phyloP scores from a whole-genome alignment of 805 yeast genomes.

The Nakazawaea holstii region DNA sequence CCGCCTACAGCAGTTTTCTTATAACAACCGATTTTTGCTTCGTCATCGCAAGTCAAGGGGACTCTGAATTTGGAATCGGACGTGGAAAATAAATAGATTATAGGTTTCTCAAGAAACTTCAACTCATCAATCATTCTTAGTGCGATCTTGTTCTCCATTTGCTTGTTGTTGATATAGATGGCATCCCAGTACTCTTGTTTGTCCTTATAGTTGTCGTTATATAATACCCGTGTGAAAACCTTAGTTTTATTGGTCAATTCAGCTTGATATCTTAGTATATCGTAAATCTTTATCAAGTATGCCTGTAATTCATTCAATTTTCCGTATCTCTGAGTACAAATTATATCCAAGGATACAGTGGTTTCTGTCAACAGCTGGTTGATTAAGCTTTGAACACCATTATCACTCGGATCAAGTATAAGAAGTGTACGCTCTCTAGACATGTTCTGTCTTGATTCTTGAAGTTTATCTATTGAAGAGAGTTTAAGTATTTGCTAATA shows the following conservation, averaged over 20 bases:
- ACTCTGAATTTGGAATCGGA: background rate
- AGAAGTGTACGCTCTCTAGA: constrained; percentile 1
- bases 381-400: constrained; percentile 5
- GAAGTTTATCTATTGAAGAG: background rate
- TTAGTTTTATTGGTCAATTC: constrained; percentile 4
- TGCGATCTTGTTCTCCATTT: constrained; percentile 4
- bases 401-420: constrained; percentile 2
- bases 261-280: constrained; percentile 18
- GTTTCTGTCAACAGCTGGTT: constrained; percentile 5
- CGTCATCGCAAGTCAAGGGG: background rate
- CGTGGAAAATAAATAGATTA: constrained; percentile 3
- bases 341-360: constrained; percentile 18
- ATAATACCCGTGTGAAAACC: constrained; percentile 14
- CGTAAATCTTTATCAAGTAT: constrained; percentile 26
- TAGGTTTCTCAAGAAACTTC: background rate
- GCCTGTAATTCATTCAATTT: constrained; percentile 22
- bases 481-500: no score
- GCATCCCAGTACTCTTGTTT: constrained; percentile 8
- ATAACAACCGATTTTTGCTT: constrained; percentile 17
- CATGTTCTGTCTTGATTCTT: background rate
- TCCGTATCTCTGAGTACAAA: constrained; percentile 18
- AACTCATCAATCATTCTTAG: background rate
- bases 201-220: constrained; percentile 9
- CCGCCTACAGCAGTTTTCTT: constrained; percentile 76
- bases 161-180: constrained; percentile 4